Evolutionary conservation across 2,329 filamentous ascomycete species (phyloP).

Genomic region (Trichoderma oligosporum): DNA sequence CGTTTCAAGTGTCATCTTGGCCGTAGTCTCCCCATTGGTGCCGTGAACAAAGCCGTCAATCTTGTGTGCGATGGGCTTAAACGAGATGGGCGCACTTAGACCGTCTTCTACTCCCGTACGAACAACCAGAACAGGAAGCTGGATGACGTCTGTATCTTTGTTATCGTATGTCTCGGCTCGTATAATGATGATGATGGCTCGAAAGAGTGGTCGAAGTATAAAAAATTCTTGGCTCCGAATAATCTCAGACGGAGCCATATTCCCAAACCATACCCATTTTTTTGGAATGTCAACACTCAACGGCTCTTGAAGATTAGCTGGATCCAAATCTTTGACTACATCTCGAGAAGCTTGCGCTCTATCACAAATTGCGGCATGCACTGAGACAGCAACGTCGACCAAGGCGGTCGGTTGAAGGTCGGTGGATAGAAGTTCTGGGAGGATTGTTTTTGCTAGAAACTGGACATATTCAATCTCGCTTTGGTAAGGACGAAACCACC

Average conservation of each 20-base stretch:
- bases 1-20: background rate
- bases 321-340: background rate
- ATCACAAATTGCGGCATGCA: background rate
- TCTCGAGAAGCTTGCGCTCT: background rate
- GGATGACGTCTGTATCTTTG: background rate
- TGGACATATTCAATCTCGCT: slow-evolving; percentile 20
- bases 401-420: background rate
- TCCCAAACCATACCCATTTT: no score
- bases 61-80: background rate
- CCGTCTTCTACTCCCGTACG: background rate
- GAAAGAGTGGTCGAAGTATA: background rate
- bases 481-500: slow-evolving; percentile 20
- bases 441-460: slow-evolving; percentile 17
- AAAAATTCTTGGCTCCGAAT: slow-evolving; percentile 2
- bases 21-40: background rate
- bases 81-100: background rate
- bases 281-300: background rate
- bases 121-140: background rate
- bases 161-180: background rate
- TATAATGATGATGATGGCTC: background rate
- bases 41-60: background rate
- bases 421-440: background rate
- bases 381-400: background rate
- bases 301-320: background rate
- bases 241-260: no score